Evolutionary conservation across 1,284 basidiomycete species (phyloP), one percentile per base, ranked within the genome.

Genomic region (Fomitopsis palustris): DNA sequence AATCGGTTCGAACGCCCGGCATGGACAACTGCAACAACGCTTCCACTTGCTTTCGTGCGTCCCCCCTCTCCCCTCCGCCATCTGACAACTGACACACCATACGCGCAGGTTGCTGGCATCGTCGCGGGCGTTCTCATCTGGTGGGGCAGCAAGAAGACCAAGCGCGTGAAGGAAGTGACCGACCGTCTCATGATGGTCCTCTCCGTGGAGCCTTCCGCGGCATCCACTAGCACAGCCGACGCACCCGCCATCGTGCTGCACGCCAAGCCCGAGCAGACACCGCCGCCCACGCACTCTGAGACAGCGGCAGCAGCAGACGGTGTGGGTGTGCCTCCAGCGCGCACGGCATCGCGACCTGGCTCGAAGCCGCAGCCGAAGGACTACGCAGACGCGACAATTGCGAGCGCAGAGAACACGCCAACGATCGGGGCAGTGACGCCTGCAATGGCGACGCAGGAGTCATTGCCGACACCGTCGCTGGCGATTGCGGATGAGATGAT

Each of bases 111-210:
- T 49, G 67, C 67, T 63, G 93, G 92, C 54, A 94, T 95, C 53
- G 74, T 77, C n/a, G 86, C 93, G 1, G 92, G 82, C 7, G 74
- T 94, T 4, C 77, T 91, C 56, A 95, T 95, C 65, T 94, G 87
- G 82, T 80, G 81, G 64, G 93, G 93, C 25, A 86, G 90, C 1
- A 79, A 84, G 62, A 81, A 85, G 67, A 93, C 93, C 7, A 93
- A 92, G 69, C 87, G 93, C 63, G 84, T 84, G 2, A 81, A 85
- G 61, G 81, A 86, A 65, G 92, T 96, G 16, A 82, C 88, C 69
- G 79, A 87, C 58, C 81, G 86, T 57, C 76, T 96, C 1, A 82
- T 85, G 43, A 79, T 82, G 33, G 92, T 90, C 1, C 78, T 96
- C 31, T 81, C 81, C 19, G 75, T 75, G 64, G 78, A 79, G 47